A percentile compares a stretch with the other conserved stretches of the same genome.
Evolutionary conservation across 352 stramenopile species (phyloP).

Genomic region (Globisporangium mamillatum): DNA sequence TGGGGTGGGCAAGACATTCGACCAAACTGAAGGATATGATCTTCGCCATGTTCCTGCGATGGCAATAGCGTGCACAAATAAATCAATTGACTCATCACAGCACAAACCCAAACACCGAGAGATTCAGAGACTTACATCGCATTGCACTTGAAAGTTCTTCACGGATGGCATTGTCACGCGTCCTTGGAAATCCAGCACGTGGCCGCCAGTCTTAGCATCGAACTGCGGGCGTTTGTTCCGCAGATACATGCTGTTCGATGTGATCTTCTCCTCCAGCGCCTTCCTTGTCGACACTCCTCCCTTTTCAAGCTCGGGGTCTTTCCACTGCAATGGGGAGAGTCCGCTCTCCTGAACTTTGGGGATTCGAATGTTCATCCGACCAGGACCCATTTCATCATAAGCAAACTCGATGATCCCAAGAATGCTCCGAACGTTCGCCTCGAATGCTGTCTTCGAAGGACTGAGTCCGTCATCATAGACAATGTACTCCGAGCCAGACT

Average conservation of each 20-base stretch:
- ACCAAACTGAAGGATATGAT: conserved; percentile 54
- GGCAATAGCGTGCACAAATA: background rate
- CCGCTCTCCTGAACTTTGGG: conserved; percentile 34
- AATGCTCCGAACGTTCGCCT: conserved; percentile 41
- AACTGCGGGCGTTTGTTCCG: conserved; percentile 89
- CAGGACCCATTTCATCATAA: conserved; percentile 72
- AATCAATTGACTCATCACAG: background rate
- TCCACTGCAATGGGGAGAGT: conserved; percentile 18
- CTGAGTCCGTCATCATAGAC: conserved; percentile 52
- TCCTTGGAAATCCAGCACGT: conserved; percentile 65
- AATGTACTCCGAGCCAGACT: conserved; percentile 59
- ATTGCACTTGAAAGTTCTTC: conserved; percentile 75
- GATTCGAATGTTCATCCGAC: conserved; percentile 41
- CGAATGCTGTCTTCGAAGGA: conserved; percentile 22
- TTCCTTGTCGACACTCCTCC: conserved; percentile 1
- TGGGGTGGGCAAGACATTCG: conserved; percentile 57
- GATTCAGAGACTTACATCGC: conserved; percentile 46
- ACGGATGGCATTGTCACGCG: conserved; percentile 67
- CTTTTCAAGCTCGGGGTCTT: conserved; percentile 24
- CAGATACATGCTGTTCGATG: conserved; percentile 50
- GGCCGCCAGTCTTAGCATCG: conserved; percentile 42
- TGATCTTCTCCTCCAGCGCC: conserved; percentile 51
- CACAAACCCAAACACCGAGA: conserved; percentile 20
- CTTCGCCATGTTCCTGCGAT: conserved; percentile 31
- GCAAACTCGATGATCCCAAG: conserved; percentile 53